phyloP scores from a whole-genome alignment of 805 yeast genomes.

The Wickerhamiella galacta region DNA sequence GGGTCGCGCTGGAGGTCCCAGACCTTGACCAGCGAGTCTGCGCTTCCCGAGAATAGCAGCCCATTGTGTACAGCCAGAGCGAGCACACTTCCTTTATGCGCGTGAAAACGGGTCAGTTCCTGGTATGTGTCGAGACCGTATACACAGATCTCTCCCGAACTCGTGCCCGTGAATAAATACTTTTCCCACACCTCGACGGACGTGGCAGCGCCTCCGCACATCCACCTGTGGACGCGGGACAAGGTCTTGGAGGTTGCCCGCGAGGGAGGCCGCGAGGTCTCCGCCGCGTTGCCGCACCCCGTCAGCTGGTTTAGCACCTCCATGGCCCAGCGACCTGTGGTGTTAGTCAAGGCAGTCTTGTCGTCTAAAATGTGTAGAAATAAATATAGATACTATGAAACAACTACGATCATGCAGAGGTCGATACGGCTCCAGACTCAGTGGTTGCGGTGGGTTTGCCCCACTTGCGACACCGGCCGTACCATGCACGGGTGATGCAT shows the following conservation, averaged over 20 bases:
- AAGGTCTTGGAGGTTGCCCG: too few relatives aligned
- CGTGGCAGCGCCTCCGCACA: slow-evolving; percentile 50
- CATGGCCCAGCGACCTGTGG: too few relatives aligned
- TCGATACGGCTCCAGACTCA: too few relatives aligned
- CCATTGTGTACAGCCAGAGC: slow-evolving; percentile 31
- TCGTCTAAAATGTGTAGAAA: too few relatives aligned
- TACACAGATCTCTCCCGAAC: slow-evolving; percentile 60
- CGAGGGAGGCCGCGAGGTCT: too few relatives aligned
- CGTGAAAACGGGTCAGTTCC: slow-evolving; percentile 33
- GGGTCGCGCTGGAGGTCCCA: slow-evolving; percentile 54
- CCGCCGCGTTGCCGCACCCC: too few relatives aligned
- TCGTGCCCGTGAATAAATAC: slow-evolving; percentile 71
- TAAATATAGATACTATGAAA: too few relatives aligned
- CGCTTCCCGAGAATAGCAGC: slow-evolving; percentile 73
- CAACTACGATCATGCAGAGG: too few relatives aligned
- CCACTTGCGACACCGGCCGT: slow-evolving; percentile 14
- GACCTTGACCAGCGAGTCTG: slow-evolving; percentile 75
- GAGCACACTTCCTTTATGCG: slow-evolving; percentile 62
- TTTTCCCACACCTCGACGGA: slow-evolving; percentile 27
- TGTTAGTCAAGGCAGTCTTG: too few relatives aligned
- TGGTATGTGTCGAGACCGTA: slow-evolving; percentile 53
- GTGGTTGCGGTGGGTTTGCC: too few relatives aligned
- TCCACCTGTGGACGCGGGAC: slow-evolving; percentile 33
- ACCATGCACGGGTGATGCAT: slow-evolving; percentile 14
- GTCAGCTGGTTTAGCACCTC: too few relatives aligned